Base-by-base conservation (phyloP, 202 grass and related monocot species). In the Eragrostis tef region DNA sequence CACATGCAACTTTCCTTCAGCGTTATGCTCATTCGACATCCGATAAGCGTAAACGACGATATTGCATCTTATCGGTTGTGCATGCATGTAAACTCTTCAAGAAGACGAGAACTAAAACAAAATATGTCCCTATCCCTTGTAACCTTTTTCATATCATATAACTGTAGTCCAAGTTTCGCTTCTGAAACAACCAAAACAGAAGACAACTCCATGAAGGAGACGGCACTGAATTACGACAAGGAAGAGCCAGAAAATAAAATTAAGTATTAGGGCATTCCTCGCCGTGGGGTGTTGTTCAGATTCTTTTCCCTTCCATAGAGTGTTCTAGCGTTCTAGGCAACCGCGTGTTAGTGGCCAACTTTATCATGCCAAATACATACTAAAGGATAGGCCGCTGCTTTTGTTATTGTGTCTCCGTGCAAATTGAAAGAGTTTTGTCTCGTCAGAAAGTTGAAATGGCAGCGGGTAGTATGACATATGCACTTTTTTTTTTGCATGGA, bases 321-420 rank as follows among this genome's bases (percentile, higher is more conserved):
- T 82, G 73, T 82, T 82, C 61, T 53, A 71, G 24, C 60, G 11
- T 68, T 70, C 1, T 44, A 24, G 86, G 62, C 86, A 88, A 88
- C 61, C 9, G 64, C 13, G 7, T 25, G 36, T 63, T 54, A 75
- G 68, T 74, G 51, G 68, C 42, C 7, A 1, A 16, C 54, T 71
- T 83, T 79, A 65, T 74, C 67, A 66, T 66, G 68, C 29, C 68
- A 74, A 73, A 66, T 49, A 54, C 12, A 78, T 39, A 45, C 24
- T 13, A 56, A 22, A 83, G 61, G 16, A 79, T 67, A 60, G 67
- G 74, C 48, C 58, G 24, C 8, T 64, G 74, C 67, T 88, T 79
- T 88, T 44, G 56, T 20, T 46, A 19, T 21, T 51, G 59, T 64
- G 36, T 41, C 13, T 29, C 31, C 47, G 54, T 39, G 36, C 72